A percentile compares a stretch with the other conserved stretches of the same genome.
These are phyloP conservation scores for Moelleriella libera DNA, from an alignment of 2,329 filamentous ascomycete species.

Conservation along the genomic window DNA sequence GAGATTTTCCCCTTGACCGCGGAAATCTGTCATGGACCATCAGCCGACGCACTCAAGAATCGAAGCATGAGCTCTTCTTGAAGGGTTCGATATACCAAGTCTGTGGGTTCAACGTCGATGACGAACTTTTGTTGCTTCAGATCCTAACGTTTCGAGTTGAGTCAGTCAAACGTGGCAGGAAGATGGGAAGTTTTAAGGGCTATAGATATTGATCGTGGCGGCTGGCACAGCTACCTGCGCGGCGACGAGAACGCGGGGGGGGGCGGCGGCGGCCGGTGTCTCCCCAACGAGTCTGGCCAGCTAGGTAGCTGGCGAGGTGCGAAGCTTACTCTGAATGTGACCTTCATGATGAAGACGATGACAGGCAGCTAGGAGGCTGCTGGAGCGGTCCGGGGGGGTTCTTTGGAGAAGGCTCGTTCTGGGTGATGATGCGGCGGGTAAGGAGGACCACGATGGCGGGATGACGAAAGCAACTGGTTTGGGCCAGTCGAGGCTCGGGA, in stretches of 20 bases:
- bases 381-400: slow-evolving; percentile 2
- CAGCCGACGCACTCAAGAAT: slow-evolving; percentile 5
- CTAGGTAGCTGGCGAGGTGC: neutral
- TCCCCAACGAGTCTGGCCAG: neutral
- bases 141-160: slow-evolving; percentile 43
- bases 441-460: slow-evolving; percentile 2
- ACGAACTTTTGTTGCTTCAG: slow-evolving; percentile 98
- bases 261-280: no score
- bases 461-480: slow-evolving; percentile 7
- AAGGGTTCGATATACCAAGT: slow-evolving; percentile 53
- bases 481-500: neutral
- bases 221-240: no score
- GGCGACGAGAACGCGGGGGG: no score
- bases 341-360: slow-evolving; percentile 43
- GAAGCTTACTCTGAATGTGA: slow-evolving; percentile 48
- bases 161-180: neutral
- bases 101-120: slow-evolving; percentile 85
- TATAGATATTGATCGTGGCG: no score
- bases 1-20: slow-evolving; percentile 87
- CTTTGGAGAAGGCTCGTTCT: neutral
- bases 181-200: no score
- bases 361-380: slow-evolving; percentile 14
- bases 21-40: slow-evolving; percentile 48
- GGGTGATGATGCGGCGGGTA: slow-evolving; percentile 1
- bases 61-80: slow-evolving; percentile 5